Evolutionary conservation across 495 filamentous ascomycete genomes (phyloP), one percentile per base, ranked within the genome.

Genomic region (Daldinia decipiens): DNA sequence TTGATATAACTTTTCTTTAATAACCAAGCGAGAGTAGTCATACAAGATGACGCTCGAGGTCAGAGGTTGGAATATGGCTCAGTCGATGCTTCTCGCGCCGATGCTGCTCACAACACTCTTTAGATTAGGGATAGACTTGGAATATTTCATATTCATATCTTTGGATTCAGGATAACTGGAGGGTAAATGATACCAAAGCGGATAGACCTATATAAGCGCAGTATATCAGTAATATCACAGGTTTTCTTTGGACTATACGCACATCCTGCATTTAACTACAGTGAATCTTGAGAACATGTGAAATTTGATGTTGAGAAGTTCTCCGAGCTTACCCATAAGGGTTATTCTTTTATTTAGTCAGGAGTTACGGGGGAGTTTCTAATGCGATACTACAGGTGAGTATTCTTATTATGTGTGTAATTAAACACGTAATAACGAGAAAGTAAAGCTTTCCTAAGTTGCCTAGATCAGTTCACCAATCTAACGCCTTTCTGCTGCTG

Each of bases 161-260:
- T 52, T 50, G 29, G 54, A 64, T 51, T 39, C 21, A 38, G 59
- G 45, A 55, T 52, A 34, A n/a, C n/a, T n/a, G n/a, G 61, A 51
- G 1, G 17, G 31, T 31, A 36, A 43, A 63, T 38, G 63, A 47
- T 55, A 63, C 34, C 38, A 59, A 19, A 63, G 64, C 29, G 32
- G 5, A 59, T 54, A 29, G 39, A 57, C 29, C n/a, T 32, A 45
- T 62, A 62, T 45, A 55, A 50, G 19, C 39, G 32, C 15, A 67
- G 21, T 53, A 65, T 34, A n/a, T 63, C 51, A 17, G 43, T 67
- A 72, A 63, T 67, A 52, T 54, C 36, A 50, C n/a, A 40, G 36
- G 53, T 58, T 57, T 57, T 27, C 34, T 51, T 40, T 60, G 8
- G 24, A 31, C 11, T 32, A 13, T 15, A 32, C 12, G 4, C 32